Evolutionary conservation across 306 rosid species (phyloP), one percentile per base, ranked within the genome.

Genomic region (Cucurbita maxima): DNA sequence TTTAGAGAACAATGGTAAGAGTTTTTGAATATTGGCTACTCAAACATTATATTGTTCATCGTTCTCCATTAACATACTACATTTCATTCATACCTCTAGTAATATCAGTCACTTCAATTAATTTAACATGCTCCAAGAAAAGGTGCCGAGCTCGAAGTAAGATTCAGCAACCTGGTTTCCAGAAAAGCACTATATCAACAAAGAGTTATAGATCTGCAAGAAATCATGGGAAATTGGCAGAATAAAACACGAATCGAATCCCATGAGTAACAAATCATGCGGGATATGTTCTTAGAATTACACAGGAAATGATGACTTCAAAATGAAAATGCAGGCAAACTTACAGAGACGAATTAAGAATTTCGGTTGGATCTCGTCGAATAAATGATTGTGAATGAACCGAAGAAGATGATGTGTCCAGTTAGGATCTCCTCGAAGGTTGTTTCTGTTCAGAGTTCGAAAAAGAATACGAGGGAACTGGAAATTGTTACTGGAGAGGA

Each of bases 371-470:
- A 68, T 68, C 55, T 68, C 34, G 10, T 22, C 10, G 40, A 41
- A 66, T 3, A 7, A 18, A 44, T 9, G 54, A 66, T 66, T 44
- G 52, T 8, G 72, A 66, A 66, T n/a, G 30, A 67, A 12, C 25
- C 40, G 41, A 68, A 68, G 73, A 68, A 45, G 73, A 45, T 43
- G 40, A 6, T 6, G 51, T 3, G 72, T 10, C 52, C 37, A 41
- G 52, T 64, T 18, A 68, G 45, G 73, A 68, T 68, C 73, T 68
- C 55, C 55, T 11, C 40, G 72, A 18, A 64, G 51, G 69, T 62
- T 4, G 50, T 62, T 38, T 64, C 71, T 18, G 36, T 44, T 43
- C 51, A 43, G 37, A 64, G 53, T 67, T 67, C 34, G 73, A 43
- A 67, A 44, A 67, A 45, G 55, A 40, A 67, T 44, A 18, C 38